Base-by-base conservation (phyloP, 768 basidiomycete species). In the Trametes elegans region DNA sequence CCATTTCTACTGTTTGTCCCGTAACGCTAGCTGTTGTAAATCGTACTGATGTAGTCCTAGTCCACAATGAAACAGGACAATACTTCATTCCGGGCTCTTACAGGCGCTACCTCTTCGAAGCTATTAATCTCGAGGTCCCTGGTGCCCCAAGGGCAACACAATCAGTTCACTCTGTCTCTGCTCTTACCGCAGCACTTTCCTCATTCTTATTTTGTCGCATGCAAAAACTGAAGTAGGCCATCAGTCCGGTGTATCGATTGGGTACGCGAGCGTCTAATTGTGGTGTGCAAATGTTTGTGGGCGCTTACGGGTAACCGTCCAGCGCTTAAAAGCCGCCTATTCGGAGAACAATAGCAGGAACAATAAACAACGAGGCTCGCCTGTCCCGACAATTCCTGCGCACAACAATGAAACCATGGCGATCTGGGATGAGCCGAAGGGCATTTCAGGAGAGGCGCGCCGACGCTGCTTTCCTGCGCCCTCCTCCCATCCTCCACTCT, bases 391-490 rank as follows among this genome's bases (percentile, higher is more conserved):
- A 44, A 59, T 53, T 49, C 45, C 29, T 40, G 47, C 21, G 21
- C 18, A 64, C 57, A 62, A 67, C 57, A 63, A 60, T 58, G 62
- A 28, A 55, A 59, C 63, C 64, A 64, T 68, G 66, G 60, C 58
- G 56, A 68, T 66, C 41, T 53, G 53, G 51, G 35, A 34, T 18
- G 27, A 51, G 24, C 40, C 42, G 53, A 49, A 41, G 43, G 39
- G 46, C 56, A 53, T 61, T 64, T 61, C 51, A 64, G 54, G 53
- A 43, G 27, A 34, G 44, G 34, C 55, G 14, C 28, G 24, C 48
- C 36, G n/a, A 36, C 39, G 40, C 40, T 35, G 28, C 41, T 35
- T 43, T 21, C 43, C 46, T 38, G 53, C 61, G 49, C 59, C 45
- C 38, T 54, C 42, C 19, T 44, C 35, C 59, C 53, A 36, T 35